These are phyloP conservation scores for Pinus taeda DNA, from an alignment of 75 land plant genomes.

Conservation along the genomic window DNA sequence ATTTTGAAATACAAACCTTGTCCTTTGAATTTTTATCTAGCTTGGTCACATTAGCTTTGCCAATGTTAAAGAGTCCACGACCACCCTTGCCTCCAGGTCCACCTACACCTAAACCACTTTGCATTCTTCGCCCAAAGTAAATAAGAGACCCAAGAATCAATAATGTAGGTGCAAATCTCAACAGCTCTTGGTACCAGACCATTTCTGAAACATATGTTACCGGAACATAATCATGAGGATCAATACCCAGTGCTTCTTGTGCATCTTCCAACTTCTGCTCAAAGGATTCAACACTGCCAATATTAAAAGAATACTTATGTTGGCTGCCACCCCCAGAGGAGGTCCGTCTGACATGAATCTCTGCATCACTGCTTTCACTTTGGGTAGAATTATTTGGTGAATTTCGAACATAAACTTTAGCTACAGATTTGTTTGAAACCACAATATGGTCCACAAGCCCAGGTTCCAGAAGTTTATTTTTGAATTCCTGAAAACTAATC, in stretches of 20 bases:
- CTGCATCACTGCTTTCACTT: constrained; percentile 16
- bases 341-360: constrained; percentile 14
- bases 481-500: constrained; percentile 99
- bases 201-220: constrained; percentile 81
- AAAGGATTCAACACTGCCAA: constrained; percentile 88
- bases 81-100: constrained; percentile 61
- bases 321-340: constrained; percentile 21
- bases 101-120: constrained; percentile 70
- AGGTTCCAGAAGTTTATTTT: constrained; percentile 89
- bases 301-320: constrained; percentile 65
- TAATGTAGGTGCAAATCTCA: constrained; percentile 60
- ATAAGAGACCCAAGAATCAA: constrained; percentile 47
- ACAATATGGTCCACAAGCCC: constrained; percentile 95
- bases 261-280: constrained; percentile 88
- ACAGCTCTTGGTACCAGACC: constrained; percentile 67
- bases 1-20: constrained; percentile 48
- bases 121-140: constrained; percentile 61
- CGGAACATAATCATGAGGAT: constrained; percentile 85
- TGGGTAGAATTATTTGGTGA: constrained; percentile 18
- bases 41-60: constrained; percentile 76
- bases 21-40: constrained; percentile 75
- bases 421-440: constrained; percentile 88
- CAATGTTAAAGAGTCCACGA: constrained; percentile 77
- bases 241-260: constrained; percentile 70
- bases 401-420: constrained; percentile 82